Conservation (phyloP, 805 yeast species). For the Metschnikowia santaceciliae region DNA sequence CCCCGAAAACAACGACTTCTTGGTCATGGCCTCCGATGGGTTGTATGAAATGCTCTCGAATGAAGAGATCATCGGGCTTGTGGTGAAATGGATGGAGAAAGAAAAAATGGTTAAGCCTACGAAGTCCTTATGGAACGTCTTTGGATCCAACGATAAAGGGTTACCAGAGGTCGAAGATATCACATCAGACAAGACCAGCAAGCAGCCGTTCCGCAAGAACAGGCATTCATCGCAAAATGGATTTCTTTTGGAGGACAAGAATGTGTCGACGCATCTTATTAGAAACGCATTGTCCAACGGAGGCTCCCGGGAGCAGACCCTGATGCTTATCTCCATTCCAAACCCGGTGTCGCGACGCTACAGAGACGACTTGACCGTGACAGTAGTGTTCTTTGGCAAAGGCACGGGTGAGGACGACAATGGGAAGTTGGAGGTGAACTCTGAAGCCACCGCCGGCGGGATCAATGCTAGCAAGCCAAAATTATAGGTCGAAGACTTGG, state of each 20-base stretch:
- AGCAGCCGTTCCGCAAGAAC: constrained; percentile 70
- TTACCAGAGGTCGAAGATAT: constrained; percentile 64
- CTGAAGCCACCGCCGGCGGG: constrained; percentile 59
- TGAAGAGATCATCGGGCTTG: constrained; percentile 89
- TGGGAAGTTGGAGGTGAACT: constrained; percentile 54
- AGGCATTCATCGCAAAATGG: constrained; percentile 30
- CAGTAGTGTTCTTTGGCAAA: constrained; percentile 89
- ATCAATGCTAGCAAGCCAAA: constrained; percentile 43
- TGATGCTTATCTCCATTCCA: constrained; percentile 86
- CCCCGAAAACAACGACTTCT: constrained; percentile 71
- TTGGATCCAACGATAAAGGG: constrained; percentile 41
- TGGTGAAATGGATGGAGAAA: constrained; percentile 87
- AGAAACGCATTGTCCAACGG: constrained; percentile 88
- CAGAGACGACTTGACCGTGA: constrained; percentile 93
- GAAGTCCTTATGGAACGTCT: constrained; percentile 43
- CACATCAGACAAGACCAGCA: constrained; percentile 55
- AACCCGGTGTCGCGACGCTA: constrained; percentile 86
- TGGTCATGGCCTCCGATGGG: constrained; percentile 94
- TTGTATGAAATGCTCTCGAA: constrained; percentile 86
- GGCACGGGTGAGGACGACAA: constrained; percentile 37
- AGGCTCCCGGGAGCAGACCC: constrained; percentile 81
- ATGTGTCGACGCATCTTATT: constrained; percentile 88
- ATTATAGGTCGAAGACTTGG: constrained; percentile 23
- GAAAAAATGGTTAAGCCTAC: constrained; percentile 57
- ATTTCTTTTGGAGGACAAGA: constrained; percentile 71